A percentile compares a stretch with the other conserved stretches of the same genome.
These are phyloP conservation scores for Nasturtium officinale DNA, from an alignment of 345 rosid species.

Conservation along the genomic window DNA sequence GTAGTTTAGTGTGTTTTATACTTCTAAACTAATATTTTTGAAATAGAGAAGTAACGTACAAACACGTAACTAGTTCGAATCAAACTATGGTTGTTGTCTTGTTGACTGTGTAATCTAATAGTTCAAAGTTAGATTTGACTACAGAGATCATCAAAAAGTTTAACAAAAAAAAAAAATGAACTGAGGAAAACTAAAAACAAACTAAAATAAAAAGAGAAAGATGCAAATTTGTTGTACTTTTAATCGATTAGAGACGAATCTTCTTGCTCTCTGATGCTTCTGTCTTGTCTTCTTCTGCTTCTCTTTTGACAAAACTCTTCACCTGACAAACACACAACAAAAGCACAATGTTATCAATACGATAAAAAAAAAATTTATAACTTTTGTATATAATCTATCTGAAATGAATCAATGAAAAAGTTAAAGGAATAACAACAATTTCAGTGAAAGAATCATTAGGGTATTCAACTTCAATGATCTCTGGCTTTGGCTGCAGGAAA, in stretches of 20 bases:
- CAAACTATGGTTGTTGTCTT: not conserved
- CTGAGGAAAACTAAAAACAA: constrained; percentile 10
- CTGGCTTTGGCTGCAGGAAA: constrained; percentile 6
- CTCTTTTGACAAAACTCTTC: constrained; percentile 7
- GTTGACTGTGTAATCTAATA: not conserved
- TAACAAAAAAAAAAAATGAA: not conserved
- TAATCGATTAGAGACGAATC: constrained; percentile 23
- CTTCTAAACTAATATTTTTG: not conserved
- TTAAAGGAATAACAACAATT: constrained; percentile 11
- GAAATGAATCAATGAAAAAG: not conserved
- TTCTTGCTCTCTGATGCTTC: constrained; percentile 24
- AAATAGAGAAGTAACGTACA: not conserved
- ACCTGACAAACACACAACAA: constrained; percentile 21
- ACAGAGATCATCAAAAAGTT: not conserved
- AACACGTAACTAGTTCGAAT: not conserved
- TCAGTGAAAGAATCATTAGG: constrained; percentile 20
- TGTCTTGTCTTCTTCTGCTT: constrained; percentile 16
- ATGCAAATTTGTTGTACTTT: not conserved
- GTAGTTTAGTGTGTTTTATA: not conserved
- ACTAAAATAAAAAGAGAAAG: not conserved
- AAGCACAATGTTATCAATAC: not conserved
- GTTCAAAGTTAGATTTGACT: not conserved
- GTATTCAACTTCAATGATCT: not conserved
- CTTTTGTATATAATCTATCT: not conserved
- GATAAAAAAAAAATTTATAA: no score